Base-by-base conservation (phyloP, 306 rosid genomes). In the Quercus ilex region DNA sequence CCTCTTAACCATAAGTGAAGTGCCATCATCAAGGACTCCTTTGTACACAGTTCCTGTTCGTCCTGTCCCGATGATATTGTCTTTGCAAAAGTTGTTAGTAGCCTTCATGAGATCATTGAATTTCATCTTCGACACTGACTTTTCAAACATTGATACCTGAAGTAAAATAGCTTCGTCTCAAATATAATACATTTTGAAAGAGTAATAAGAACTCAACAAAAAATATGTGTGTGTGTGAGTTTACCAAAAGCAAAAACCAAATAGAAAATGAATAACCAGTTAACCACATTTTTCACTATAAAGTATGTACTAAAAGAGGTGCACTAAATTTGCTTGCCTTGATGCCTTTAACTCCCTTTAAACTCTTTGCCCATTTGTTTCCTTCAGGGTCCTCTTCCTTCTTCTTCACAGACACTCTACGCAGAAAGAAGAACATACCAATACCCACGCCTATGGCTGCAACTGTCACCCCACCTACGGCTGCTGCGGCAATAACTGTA, bases 81-180 rank as follows among this genome's bases (percentile, higher is more conserved):
- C 81, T 71, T 89, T 92, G 64, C 90, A 83, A 87, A 95, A 95
- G 90, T 49, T 90, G 90, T 88, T 86, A 26, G 98, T 95, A 71
- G 99, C 97, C 90, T 89, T 91, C 97, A 95, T 87, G 79, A 95
- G 98, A 88, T 95, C 99, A 67, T 90, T 84, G 90, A 95, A 80
- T 78, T 85, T 95, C 97, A 91, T 91, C 85, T 95, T 95, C 19
- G 92, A 73, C 70, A 95, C 58, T 21, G 97, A 88, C 85, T 91
- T 91, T 87, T 89, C 97, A 80, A 95, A 91, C 92, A 90, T 76
- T 49, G 97, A 95, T 76, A 92, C 97, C 99, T 95, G 93, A 69
- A 80, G 70, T 20, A 73, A 64, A 73, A 25, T 41, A 77, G 78
- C 60, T 71, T 53, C 10, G 12, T 82, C 77, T 77, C 31, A 77